Evolutionary conservation across 148 eudicot species (phyloP), one percentile per base, ranked within the genome.

Genomic region (Dianthus caryophyllus): DNA sequence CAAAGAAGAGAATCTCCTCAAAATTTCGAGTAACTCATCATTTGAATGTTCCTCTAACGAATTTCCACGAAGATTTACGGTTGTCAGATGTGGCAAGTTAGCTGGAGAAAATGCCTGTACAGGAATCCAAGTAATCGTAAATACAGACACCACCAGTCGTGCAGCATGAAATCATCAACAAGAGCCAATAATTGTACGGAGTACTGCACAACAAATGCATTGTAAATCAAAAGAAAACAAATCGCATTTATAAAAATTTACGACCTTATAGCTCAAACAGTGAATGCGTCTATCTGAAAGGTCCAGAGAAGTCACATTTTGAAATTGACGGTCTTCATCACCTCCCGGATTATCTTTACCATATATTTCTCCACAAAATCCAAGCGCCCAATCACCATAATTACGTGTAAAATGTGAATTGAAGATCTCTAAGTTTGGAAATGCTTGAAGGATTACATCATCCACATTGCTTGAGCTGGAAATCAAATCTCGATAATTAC

Each of bases 311-410:
- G 86, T 85, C 53, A 88, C 52, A 38, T 52, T 76, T 56, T 64
- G 72, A 71, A 88, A 73, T 44, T 80, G 74, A 67, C 79, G 71
- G 39, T 85, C 90, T 75, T 38, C 68, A 54, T 59, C 75, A 78
- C n/a, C 65, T 46, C 77, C 90, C 33, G 93, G 84, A 51, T 84
- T 90, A 41, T 88, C 93, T 79, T 84, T 79, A 15, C 76, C 83
- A 61, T 76, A 85, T 66, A 88, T 66, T 70, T 83, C 99, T 71
- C 90, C 99, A 81, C 99, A 94, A 74, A 86, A 94, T 71, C 99
- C 99, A 54, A 94, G 66, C 27, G 97, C 99, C 44, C 44, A 94
- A 49, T 80, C 85, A 63, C 85, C 90, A 82, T 73, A 94, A 39
- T 80, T 86, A 72, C 67, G 25, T n/a, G 97, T 94, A 74, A 88